Evolutionary conservation across 805 yeast genomes (phyloP), one percentile per base, ranked within the genome.

Genomic region (Kluyveromyces siamensis): DNA sequence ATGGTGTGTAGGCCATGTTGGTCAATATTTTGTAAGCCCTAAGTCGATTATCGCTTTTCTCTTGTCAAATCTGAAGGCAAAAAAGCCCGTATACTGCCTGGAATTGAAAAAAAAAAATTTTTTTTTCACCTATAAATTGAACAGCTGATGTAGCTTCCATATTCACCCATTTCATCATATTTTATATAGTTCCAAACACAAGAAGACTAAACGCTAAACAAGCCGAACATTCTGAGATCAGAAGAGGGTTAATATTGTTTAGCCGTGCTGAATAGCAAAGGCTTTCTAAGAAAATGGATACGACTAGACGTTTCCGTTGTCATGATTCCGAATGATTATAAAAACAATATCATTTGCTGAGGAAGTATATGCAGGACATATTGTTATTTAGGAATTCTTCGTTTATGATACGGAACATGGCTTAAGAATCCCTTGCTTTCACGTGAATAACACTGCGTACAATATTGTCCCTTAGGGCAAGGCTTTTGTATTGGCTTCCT

Each of bases 321-420:
- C 41, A 43, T 37, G 50, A 39, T 42, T 52, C 50, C 49, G 52
- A 44, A 64, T 61, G 69, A 65, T 68, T 71, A 66, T 61, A 61
- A 58, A 52, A 58, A 55, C 57, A 61, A 60, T 58, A 60, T 63
- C 58, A 60, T 54, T 61, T 57, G 62, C 86, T 78, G 84, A 80
- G 84, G 84, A 80, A 75, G 84, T 76, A 79, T 70, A 80, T 80
- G 85, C 85, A 80, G 85, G 85, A 80, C 82, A 73, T 71, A 71
- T 70, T 70, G 71, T 66, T 67, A 69, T 53, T 69, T 70, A 79
- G 84, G 84, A 79, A 80, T 80, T 80, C 85, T 80, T 80, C 85
- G 86, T 80, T 80, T 80, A 80, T 80, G 85, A 80, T 73, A 21
- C 13, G 45, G 45, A 33, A 33, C 39, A 33, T 41, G 27, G 27